Evolutionary conservation across 495 filamentous ascomycete species (phyloP).

Genomic region (Penicillium odoratum): DNA sequence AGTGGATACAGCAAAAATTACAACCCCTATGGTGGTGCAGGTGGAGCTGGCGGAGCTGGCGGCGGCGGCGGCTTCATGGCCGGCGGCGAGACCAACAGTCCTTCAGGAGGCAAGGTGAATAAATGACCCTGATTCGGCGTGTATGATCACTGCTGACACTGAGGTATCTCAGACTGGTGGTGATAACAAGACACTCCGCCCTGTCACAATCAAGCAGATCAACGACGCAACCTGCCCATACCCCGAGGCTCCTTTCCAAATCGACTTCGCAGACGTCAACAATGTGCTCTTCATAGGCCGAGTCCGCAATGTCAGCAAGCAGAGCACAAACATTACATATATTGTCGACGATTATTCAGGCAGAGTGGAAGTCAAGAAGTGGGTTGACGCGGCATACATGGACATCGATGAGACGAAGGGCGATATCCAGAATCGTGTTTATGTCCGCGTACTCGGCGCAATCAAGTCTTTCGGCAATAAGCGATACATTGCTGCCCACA

Average conservation of each 20-base stretch:
- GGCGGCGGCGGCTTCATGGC: conserved; percentile 68
- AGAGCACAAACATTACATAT: conserved; percentile 89
- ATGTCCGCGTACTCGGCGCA: conserved; percentile 79
- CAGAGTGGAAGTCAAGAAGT: conserved; percentile 88
- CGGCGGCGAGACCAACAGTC: conserved; percentile 50
- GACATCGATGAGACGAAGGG: conserved; percentile 46
- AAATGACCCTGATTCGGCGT: background rate
- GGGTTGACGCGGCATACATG: conserved; percentile 67
- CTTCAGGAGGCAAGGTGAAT: conserved; percentile 43
- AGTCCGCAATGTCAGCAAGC: conserved; percentile 80
- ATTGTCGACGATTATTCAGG: conserved; percentile 94
- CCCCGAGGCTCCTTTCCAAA: conserved; percentile 70
- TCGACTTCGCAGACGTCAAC: conserved; percentile 68
- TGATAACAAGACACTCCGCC: conserved; percentile 76
- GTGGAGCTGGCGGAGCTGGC: conserved; percentile 19
- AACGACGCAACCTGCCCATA: conserved; percentile 74
- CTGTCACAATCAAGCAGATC: conserved; percentile 93
- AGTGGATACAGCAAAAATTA: conserved; percentile 38
- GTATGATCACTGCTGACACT: background rate
- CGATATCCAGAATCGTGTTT: conserved; percentile 64
- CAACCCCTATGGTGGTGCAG: conserved; percentile 52
- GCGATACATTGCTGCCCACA: conserved; percentile 75
- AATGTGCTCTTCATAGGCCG: conserved; percentile 82
- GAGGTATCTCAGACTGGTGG: conserved; percentile 19
- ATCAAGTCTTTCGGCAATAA: conserved; percentile 77